These are phyloP conservation scores for Penicillium digitatum DNA, from an alignment of 2,329 filamentous ascomycete genomes.

Conservation along the genomic window DNA sequence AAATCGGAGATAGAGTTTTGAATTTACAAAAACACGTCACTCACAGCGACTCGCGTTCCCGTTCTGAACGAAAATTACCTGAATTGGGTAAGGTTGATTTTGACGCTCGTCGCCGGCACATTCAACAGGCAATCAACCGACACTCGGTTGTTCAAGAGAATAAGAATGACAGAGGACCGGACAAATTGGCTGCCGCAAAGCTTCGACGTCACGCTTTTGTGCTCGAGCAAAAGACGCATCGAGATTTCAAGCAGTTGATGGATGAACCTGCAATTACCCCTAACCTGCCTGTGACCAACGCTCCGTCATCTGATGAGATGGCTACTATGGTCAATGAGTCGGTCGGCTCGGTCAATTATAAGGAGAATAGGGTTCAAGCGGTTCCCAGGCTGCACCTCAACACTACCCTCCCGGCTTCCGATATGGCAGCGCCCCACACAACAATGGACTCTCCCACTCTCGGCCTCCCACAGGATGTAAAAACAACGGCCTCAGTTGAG, in stretches of 20 bases:
- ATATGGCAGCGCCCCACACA: conserved; percentile 18
- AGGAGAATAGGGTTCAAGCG: conserved; percentile 7
- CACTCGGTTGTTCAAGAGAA: conserved; percentile 64
- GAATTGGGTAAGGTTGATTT: conserved; percentile 76
- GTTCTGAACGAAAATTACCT: conserved; percentile 47
- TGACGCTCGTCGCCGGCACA: conserved; percentile 73
- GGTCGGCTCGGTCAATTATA: conserved; percentile 9
- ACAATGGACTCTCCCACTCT: conserved; percentile 45
- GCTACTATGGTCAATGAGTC: conserved; percentile 24
- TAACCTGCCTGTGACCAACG: conserved; percentile 2
- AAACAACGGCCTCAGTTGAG: conserved; percentile 4
- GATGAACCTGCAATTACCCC: conserved; percentile 12
- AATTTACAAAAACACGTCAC: conserved; percentile 39
- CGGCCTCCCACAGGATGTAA: conserved; percentile 27
- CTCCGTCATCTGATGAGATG: conserved; percentile 18
- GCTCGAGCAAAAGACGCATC: conserved; percentile 48
- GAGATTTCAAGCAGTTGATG: conserved; percentile 25
- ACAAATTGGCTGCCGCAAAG: conserved; percentile 54
- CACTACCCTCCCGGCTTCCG: conserved; percentile 18
- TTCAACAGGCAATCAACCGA: conserved; percentile 73
- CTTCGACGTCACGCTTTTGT: conserved; percentile 42
- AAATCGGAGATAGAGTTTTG: conserved; percentile 56
- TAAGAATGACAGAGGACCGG: conserved; percentile 46
- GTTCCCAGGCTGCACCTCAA: conserved; percentile 29
- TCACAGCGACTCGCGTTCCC: conserved; percentile 32